phyloP scores from a whole-genome alignment of 768 basidiomycete genomes.

The Agaricus sinodeliciosus region DNA sequence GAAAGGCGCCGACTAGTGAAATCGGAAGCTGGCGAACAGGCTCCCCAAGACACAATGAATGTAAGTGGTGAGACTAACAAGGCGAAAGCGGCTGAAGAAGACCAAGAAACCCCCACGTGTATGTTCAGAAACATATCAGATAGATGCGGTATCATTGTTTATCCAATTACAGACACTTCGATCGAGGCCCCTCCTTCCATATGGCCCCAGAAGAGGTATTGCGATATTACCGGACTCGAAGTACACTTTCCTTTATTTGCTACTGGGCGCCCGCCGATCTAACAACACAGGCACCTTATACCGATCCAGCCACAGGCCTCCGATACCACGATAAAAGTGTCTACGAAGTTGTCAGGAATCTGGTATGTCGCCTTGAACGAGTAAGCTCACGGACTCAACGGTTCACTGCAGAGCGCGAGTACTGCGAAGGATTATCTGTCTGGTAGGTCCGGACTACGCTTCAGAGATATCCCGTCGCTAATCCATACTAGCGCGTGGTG shows the following conservation, averaged over 20 bases:
- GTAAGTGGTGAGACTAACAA: slow-evolving; percentile 34
- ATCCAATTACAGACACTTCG: slow-evolving; percentile 49
- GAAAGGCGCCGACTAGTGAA: slow-evolving; percentile 49
- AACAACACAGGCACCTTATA: slow-evolving; percentile 62
- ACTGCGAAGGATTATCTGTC: slow-evolving; percentile 73
- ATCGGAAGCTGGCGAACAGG: slow-evolving; percentile 24
- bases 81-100: background rate
- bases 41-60: slow-evolving; percentile 37
- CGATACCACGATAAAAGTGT: slow-evolving; percentile 83
- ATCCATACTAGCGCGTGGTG: slow-evolving; percentile 27
- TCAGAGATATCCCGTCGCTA: background rate
- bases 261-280: background rate
- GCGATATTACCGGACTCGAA: slow-evolving; percentile 84
- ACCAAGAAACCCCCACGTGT: slow-evolving; percentile 71
- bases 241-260: slow-evolving; percentile 25
- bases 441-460: slow-evolving; percentile 27
- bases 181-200: slow-evolving; percentile 85
- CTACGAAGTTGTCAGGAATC: slow-evolving; percentile 73
- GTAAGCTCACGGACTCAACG: background rate
- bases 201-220: slow-evolving; percentile 68
- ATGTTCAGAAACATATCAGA: slow-evolving; percentile 15
- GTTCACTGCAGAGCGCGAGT: slow-evolving; percentile 44
- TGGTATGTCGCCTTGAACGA: slow-evolving; percentile 36
- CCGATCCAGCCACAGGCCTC: slow-evolving; percentile 72
- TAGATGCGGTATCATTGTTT: background rate